Evolutionary conservation across 352 stramenopile species (phyloP), one percentile per base, ranked within the genome.

Genomic region (Globisporangium radiosum): DNA sequence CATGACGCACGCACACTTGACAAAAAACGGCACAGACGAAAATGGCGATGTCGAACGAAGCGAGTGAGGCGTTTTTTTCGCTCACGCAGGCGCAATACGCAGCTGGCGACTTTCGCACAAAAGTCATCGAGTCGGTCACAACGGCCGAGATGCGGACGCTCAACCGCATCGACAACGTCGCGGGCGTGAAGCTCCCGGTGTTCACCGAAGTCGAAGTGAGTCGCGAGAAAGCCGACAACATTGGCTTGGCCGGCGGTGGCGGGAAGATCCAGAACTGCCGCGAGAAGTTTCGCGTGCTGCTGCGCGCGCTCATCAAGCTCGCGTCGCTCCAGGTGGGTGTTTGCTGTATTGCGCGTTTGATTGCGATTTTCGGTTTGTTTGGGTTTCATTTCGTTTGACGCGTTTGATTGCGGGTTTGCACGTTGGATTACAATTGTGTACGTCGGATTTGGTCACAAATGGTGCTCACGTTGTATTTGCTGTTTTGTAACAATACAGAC

Each of bases 131-230:
- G 74, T 97, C 96, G 49, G 90, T 95, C 55, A 97, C 96, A 75
- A 96, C 88, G 9, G 97, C 97, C 38, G 87, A 96, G 62, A 88
- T 99, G 60, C 93, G 97, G 47, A 95, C 99, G 56, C 88, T 95
- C 64, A 97, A 98, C 56, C 95, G 94, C 66, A 98, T 99, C 51
- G 97, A 99, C 70, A 99, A 99, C 73, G 97, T 99, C 17, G 97
- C 97, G 6, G 97, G 97, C 67, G 97, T 99, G 6, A 99, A 99
- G 76, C 78, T 99, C 15, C 97, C 97, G 3, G 94, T 99, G 57
- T 99, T 99, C 70, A 97, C 91, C 10, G 94, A 97, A 63, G 95
- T 97, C 60, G 93, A 98, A 60, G 96, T 96, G 54, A 96, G 86
- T 45, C 83, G 86, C 5, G 92, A 98, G 47, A 98, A 98, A 74